These are phyloP conservation scores for Aspergillus nidulans DNA, from an alignment of 495 filamentous ascomycete genomes.

Conservation along the genomic window DNA sequence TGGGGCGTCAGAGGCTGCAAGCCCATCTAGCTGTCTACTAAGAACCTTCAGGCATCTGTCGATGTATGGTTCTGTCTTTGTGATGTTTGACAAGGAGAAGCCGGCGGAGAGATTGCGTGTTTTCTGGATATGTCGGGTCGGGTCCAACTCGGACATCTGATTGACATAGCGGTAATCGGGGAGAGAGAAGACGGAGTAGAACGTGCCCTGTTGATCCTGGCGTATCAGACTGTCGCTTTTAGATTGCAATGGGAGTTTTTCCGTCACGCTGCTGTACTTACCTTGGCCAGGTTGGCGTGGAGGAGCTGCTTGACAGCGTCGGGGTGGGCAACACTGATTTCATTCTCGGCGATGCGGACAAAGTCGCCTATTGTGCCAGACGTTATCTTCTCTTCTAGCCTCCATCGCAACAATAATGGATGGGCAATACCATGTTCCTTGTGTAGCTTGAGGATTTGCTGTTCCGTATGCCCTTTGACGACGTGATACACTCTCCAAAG, in stretches of 20 bases:
- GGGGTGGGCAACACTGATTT: conserved; percentile 46
- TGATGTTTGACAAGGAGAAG: conserved; percentile 37
- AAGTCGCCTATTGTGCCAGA: conserved; percentile 28
- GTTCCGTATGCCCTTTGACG: conserved; percentile 36
- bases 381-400: not conserved
- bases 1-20: conserved; percentile 16
- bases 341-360: conserved; percentile 45
- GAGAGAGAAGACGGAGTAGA: conserved; percentile 30
- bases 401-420: not conserved
- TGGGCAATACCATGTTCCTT: conserved; percentile 33
- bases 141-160: conserved; percentile 40
- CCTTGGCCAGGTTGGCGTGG: conserved; percentile 24
- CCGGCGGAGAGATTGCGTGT: conserved; percentile 32
- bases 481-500: conserved; percentile 38
- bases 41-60: conserved; percentile 33
- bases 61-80: conserved; percentile 35
- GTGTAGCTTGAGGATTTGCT: conserved; percentile 33
- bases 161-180: conserved; percentile 40
- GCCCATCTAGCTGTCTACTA: conserved; percentile 24
- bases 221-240: not conserved
- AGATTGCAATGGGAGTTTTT: too few relatives aligned
- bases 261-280: too few relatives aligned
- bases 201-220: conserved; percentile 18
- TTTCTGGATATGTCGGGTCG: conserved; percentile 28
- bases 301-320: conserved; percentile 37